Evolutionary conservation across 2,329 filamentous ascomycete species (phyloP), one percentile per base, ranked within the genome.

Genomic region (Furcasterigmium furcatum): DNA sequence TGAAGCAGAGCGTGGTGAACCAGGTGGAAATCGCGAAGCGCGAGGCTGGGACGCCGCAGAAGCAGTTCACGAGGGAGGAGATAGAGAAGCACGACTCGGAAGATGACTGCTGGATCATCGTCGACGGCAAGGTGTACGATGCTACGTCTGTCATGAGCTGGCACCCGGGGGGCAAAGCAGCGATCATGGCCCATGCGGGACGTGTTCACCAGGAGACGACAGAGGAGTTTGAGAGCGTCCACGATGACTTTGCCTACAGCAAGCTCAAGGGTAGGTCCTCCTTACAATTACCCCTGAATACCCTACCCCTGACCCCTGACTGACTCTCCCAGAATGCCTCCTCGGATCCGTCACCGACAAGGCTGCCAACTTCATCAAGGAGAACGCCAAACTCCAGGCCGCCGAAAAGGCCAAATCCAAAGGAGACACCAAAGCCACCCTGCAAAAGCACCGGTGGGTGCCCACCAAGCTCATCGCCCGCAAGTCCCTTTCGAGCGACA

Each of bases 21-120:
- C 64, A 67, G 47, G 65, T 77, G 9, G 66, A 67, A 12, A 60
- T 60, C 7, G 66, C 65, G 2, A 73, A 73, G 50, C 70, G 72
- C 34, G 60, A 71, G 38, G 65, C 63, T 3, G 64, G 66, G 2
- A 62, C 65, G 0, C 73, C 74, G 0, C 59, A 71, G 49, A 77
- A 76, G 48, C 65, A 76, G 46, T 78, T 78, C 48, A 78, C 74
- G 0, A 60, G 74, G 4, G 60, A 77, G 41, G 74, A 79, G 55
- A 73, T 79, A 32, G 74, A 77, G 54, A 77, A 71, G 45, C 76
- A 79, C 48, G 61, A 67, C 25, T 66, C 52, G 5, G 65, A 71
- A 38, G 57, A 70, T 18, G 73, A 78, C 48, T 76, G 74, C 52
- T 79, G 75, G 75, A 65, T 79, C n/a, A 70, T 77, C 0, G 61